These are phyloP conservation scores for Phoenix roebelenii DNA, from an alignment of 176 grass and related monocot genomes.

Conservation along the genomic window DNA sequence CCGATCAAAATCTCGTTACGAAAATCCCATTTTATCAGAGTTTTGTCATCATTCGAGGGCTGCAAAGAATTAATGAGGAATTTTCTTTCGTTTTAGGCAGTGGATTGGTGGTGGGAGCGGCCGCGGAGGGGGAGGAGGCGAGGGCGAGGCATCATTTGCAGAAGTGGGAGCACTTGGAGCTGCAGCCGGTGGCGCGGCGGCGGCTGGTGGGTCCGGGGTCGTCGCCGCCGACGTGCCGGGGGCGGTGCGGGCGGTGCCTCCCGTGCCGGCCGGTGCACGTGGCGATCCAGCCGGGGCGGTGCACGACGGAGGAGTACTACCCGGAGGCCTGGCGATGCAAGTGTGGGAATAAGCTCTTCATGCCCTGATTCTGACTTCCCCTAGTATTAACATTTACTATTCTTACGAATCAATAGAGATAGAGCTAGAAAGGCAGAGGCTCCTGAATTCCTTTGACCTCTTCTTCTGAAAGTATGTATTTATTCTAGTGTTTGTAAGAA, in stretches of 20 bases:
- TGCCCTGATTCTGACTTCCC: conserved; percentile 33
- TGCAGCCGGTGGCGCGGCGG: conserved; percentile 3
- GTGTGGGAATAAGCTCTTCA: conserved; percentile 72
- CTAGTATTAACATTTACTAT: no score
- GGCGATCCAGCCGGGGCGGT: conserved; percentile 51
- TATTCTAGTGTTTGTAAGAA: no score
- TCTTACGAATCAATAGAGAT: no score
- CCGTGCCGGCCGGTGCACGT: conserved; percentile 52
- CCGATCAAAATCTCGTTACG: no score
- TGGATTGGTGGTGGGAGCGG: neutral
- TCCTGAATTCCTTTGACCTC: no score
- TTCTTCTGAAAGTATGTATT: no score
- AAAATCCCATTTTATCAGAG: no score
- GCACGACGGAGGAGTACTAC: conserved; percentile 65
- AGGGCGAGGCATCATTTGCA: neutral
- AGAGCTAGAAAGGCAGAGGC: no score
- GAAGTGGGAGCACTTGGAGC: neutral
- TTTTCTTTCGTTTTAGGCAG: neutral
- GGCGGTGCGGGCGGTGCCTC: conserved; percentile 46
- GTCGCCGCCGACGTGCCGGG: conserved; percentile 49
- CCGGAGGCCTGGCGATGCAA: conserved; percentile 89
- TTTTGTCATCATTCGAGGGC: no score
- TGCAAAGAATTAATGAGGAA: no score
- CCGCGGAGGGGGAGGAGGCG: neutral
- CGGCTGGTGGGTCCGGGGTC: conserved; percentile 36